These are phyloP conservation scores for Cunninghamia lanceolata DNA, from an alignment of 75 land plant genomes.

Conservation along the genomic window DNA sequence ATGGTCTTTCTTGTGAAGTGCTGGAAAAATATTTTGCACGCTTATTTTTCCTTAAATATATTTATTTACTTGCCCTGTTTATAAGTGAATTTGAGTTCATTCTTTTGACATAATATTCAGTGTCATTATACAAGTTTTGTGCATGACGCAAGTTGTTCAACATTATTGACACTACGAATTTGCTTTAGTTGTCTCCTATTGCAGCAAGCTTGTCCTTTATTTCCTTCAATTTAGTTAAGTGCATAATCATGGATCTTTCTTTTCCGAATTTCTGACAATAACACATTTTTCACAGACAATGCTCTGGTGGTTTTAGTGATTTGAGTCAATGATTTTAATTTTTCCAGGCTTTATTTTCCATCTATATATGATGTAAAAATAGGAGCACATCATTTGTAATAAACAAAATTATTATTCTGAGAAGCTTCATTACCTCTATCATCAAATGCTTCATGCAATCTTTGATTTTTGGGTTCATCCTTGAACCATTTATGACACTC, in stretches of 20 bases:
- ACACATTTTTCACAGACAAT: neutral
- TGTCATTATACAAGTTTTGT: neutral
- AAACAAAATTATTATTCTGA: neutral
- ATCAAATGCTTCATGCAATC: neutral
- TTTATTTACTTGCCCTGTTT: neutral
- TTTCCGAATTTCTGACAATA: neutral
- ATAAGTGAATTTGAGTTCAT: neutral
- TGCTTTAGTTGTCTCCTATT: neutral
- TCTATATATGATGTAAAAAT: neutral
- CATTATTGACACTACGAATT: neutral
- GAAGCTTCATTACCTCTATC: neutral
- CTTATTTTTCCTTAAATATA: neutral
- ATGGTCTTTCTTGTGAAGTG: neutral
- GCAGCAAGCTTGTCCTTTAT: neutral
- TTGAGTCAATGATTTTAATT: neutral
- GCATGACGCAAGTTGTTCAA: no score
- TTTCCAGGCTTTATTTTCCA: neutral
- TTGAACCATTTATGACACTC: neutral
- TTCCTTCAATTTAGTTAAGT: neutral
- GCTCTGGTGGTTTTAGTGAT: neutral
- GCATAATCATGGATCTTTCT: neutral
- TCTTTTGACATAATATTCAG: neutral
- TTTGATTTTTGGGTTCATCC: neutral
- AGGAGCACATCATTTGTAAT: neutral
- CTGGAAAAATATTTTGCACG: neutral